Conservation (phyloP, 2,329 filamentous ascomycete species). For the Apiospora kogelbergensis region DNA sequence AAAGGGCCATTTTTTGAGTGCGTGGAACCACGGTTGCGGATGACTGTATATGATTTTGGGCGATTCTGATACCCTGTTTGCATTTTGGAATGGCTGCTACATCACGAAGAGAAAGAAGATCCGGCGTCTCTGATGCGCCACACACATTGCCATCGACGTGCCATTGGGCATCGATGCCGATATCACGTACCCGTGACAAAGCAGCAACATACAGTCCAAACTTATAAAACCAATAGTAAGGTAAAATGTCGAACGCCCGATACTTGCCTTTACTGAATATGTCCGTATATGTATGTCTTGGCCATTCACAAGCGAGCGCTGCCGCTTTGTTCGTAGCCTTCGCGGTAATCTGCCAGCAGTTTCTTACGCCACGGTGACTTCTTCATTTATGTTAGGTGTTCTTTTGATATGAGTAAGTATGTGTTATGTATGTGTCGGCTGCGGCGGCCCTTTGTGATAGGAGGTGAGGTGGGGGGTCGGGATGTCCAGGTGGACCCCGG, state of each 20-base stretch:
- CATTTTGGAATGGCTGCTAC: background rate
- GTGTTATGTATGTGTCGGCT: background rate
- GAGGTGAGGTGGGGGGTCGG: background rate
- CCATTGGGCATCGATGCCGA: background rate
- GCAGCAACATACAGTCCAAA: background rate
- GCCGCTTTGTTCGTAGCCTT: background rate
- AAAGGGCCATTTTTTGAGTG: too few relatives aligned
- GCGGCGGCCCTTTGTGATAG: background rate
- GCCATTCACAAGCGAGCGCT: background rate
- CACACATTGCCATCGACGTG: background rate
- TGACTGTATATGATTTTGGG: background rate
- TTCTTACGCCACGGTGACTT: background rate
- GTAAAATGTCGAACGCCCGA: too few relatives aligned
- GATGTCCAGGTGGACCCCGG: background rate
- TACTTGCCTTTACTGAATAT: too few relatives aligned
- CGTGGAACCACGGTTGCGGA: background rate
- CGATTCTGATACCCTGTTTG: background rate
- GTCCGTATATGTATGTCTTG: too few relatives aligned
- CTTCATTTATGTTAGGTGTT: background rate
- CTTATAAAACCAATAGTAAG: too few relatives aligned
- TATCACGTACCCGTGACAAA: background rate
- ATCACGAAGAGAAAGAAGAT: background rate
- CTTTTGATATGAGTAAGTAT: background rate
- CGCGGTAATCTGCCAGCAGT: background rate
- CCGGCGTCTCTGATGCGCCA: too few relatives aligned